These are phyloP conservation scores for Fusarium virguliforme DNA, from an alignment of 2,329 filamentous ascomycete species.

Conservation along the genomic window DNA sequence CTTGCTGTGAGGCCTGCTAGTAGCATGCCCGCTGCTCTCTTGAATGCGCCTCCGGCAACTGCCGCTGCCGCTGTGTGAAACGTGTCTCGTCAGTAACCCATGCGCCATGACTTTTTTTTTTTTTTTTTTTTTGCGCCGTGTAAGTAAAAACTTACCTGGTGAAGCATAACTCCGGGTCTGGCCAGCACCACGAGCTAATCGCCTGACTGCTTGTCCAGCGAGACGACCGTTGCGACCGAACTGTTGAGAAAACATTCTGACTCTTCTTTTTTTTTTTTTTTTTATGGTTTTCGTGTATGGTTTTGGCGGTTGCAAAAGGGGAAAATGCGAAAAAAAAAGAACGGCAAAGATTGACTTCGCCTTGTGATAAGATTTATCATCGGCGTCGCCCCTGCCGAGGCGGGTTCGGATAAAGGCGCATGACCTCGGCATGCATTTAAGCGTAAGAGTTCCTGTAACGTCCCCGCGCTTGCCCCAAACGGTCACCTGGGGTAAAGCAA, in stretches of 20 bases:
- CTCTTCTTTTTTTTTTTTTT: background rate
- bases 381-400: slow-evolving; percentile 45
- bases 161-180: slow-evolving; percentile 50
- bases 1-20: slow-evolving; percentile 54
- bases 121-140: slow-evolving; percentile 10
- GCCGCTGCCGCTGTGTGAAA: slow-evolving; percentile 27
- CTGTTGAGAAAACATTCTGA: slow-evolving; percentile 47
- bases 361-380: slow-evolving; percentile 42
- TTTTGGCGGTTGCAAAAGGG: slow-evolving; percentile 14
- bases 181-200: slow-evolving; percentile 32
- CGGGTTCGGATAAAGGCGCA: slow-evolving; percentile 12
- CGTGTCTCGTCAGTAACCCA: slow-evolving; percentile 33
- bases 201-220: slow-evolving; percentile 46
- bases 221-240: slow-evolving; percentile 48
- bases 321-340: slow-evolving; percentile 12
- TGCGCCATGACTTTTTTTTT: background rate
- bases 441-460: slow-evolving; percentile 10
- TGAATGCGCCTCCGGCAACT: slow-evolving; percentile 43
- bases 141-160: slow-evolving; percentile 47
- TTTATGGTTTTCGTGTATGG: background rate
- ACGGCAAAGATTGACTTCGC: slow-evolving; percentile 20
- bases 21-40: slow-evolving; percentile 47
- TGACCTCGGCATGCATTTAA: slow-evolving; percentile 46
- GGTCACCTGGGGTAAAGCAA: slow-evolving; percentile 8
- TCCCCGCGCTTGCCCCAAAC: background rate